Base-by-base conservation (phyloP, 2,329 filamentous ascomycete species). In the Macroventuria anomochaeta region DNA sequence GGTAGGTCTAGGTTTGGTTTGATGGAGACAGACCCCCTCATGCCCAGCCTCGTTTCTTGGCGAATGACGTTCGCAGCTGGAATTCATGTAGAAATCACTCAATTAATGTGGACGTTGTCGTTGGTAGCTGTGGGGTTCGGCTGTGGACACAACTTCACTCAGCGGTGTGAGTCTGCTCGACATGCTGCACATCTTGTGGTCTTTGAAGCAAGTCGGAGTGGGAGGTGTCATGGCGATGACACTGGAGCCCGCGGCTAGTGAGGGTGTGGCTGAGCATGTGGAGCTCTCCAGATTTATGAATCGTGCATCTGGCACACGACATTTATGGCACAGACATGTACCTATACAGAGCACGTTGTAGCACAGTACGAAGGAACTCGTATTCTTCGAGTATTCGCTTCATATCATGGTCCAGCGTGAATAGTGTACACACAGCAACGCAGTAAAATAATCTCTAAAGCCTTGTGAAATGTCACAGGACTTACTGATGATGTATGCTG, bases 211-310 rank as follows among this genome's bases (percentile, higher is more conserved):
- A 17, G n/a, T 37, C 12, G 23, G 20, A 25, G 26, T 23, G 18
- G 36, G 41, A 47, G 39, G 41, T 52, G 26, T 48, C 46, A 57
- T 34, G 48, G 44, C 28, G 17, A 32, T 46, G 8, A 34, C 29
- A 36, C 23, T 23, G 23, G 31, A 15, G 41, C 17, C 36, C 7
- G 26, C 28, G 21, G 46, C 46, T 51, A 49, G 58, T 53, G 49
- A 44, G 49, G 40, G 8, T 62, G 58, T 67, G 62, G 61, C 61
- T 64, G 61, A 60, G 64, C 39, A 53, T 59, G 59, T 55, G 54
- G 57, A 57, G 55, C 48, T 50, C 41, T 42, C 43, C 47, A 44
- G 29, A 46, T 37, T 26, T 18, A 23, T 39, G 42, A 44, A 34
- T 48, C 38, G 29, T 25, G 34, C 43, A 39, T 43, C 10, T 43